Base-by-base conservation (phyloP, 805 yeast species). In the Candida caryicola region DNA sequence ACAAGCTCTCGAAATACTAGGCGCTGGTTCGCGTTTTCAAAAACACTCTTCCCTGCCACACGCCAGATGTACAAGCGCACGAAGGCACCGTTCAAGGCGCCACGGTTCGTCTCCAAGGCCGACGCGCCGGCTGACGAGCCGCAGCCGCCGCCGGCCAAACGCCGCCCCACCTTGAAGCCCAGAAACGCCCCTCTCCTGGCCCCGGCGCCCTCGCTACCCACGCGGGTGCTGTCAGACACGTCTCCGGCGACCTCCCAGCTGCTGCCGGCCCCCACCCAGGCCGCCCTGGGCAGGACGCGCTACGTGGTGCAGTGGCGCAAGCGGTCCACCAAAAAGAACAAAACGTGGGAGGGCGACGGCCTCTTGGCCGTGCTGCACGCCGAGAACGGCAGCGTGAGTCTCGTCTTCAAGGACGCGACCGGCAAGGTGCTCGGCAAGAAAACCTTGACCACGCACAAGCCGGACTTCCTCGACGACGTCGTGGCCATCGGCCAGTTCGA, bases 321-420 rank as follows among this genome's bases (percentile, higher is more conserved):
- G 57, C 70, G 71, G 29, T 69, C 91, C 0, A 70, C 64, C 23
- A 87, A 85, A 61, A 88, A 91, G 68, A 80, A 89, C 58, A 90
- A 90, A 56, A 81, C 88, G 0, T 93, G 99, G 99, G 95, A 87
- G 39, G 95, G 95, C 2, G 98, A 93, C 62, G 98, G 96, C 0
- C 60, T 64, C 23, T 63, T 83, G 12, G 49, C 61, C 0, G 54
- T 71, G 2, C 8, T 21, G 4, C 18, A 32, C 18, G 31, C 19
- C 4, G 33, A 25, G 4, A 21, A 21, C 10, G 26, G 18, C 14
- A 7, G 43, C 5, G 29, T 29, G n/a, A 17, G 25, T 2, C 23
- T 46, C 6, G n/a, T 31, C 3, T 40, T 44, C 16, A 46, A 41
- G 28, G 44, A 41, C 19, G 17, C 39, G 4, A 30, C 33, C 13